Base-by-base conservation (phyloP, 768 basidiomycete genomes). In the Rhizopogon roseolus region DNA sequence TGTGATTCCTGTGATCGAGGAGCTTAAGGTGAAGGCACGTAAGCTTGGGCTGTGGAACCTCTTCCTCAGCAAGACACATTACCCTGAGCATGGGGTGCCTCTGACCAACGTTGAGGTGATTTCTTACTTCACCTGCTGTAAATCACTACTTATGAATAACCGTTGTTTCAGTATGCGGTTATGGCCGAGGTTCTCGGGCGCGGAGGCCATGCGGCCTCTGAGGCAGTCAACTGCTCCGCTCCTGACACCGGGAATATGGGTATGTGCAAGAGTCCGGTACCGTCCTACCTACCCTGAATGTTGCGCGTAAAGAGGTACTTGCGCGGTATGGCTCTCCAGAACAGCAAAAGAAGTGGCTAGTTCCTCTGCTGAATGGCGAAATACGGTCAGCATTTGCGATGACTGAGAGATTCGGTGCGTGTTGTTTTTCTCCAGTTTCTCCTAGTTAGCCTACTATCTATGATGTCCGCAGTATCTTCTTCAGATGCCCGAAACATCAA, bases 161-260 rank as follows among this genome's bases (percentile, higher is more conserved):
- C 13, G 27, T 41, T 57, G 34, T 42, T 36, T 45, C 59, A 95
- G 93, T 98, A 99, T 67, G 93, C 90, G 38, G 88, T 98, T 28
- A 97, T 98, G 86, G 94, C 94, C n/a, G 96, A 97, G 70, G 71
- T 97, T 41, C 80, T 98, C 60, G 95, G 95, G 4, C 84, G 92
- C 53, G 86, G 81, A 19, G 86, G 88, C 8, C 86, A 86, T 58
- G 71, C 94, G 48, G 92, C 88, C 3, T 85, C 95, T 19, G 87
- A 98, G 72, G 84, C 81, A 11, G 85, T 90, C 53, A 99, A 99
- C 65, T 98, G 94, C 71, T 85, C 94, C 25, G 94, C 95, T 13
- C 96, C 96, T 29, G 96, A 98, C 70, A 98, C 96, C 14, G 96
- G 95, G 1, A 98, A 98, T 69, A 98, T 98, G 94, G 93, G 93